Percentiles rank a stretch among this genome's conserved stretches.
phyloP scores from a whole-genome alignment of 202 grass and related monocot species.

The Hordeum pubiflorum region DNA sequence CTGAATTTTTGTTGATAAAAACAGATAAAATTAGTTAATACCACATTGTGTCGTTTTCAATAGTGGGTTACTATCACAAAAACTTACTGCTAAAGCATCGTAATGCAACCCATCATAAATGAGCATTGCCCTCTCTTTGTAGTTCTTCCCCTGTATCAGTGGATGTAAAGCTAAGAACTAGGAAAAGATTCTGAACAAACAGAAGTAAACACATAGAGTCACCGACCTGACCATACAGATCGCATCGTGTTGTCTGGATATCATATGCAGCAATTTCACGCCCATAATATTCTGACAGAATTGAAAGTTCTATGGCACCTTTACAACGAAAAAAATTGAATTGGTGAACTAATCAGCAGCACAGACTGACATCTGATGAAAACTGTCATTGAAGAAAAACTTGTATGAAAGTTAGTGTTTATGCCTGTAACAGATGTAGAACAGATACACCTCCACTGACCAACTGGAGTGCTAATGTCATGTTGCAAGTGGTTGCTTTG shows the following conservation, averaged over 20 bases:
- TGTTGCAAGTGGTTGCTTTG: not conserved
- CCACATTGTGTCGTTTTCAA: not conserved
- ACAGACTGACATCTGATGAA: not conserved
- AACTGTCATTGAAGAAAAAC: not conserved
- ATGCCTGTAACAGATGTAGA: not conserved
- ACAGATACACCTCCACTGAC: not conserved
- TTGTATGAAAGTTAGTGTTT: not conserved
- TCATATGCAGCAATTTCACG: slow-evolving; percentile 95
- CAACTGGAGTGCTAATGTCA: not conserved
- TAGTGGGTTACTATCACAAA: not conserved
- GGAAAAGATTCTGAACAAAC: not conserved
- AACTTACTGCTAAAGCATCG: slow-evolving; percentile 89
- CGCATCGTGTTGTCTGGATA: slow-evolving; percentile 78
- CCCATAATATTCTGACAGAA: slow-evolving; percentile 77
- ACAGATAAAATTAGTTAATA: slow-evolving; percentile 15
- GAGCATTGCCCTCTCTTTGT: slow-evolving; percentile 78
- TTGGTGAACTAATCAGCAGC: not conserved
- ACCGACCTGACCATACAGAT: slow-evolving; percentile 91
- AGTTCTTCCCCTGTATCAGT: slow-evolving; percentile 65
- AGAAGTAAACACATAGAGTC: not conserved
- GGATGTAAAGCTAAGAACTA: slow-evolving; percentile 7
- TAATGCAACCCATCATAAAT: slow-evolving; percentile 96
- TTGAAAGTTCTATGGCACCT: slow-evolving; percentile 90
- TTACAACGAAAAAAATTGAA: slow-evolving; percentile 6
- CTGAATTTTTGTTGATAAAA: slow-evolving; percentile 33